phyloP scores from a whole-genome alignment of 345 rosid species.

The Geranium rotundifolium region DNA sequence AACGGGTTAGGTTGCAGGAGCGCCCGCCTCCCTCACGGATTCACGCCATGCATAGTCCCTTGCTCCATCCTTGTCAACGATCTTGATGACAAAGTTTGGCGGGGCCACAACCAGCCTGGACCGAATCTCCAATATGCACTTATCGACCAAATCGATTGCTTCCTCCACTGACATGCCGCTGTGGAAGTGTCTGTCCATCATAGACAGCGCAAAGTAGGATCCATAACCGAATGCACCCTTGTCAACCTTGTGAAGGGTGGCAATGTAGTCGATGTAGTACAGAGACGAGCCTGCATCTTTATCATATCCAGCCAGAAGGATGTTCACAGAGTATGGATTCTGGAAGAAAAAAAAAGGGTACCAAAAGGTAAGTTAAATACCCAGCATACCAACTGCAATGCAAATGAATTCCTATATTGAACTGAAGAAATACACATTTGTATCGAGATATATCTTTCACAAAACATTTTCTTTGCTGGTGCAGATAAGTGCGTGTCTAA shows the following conservation, averaged over 20 bases:
- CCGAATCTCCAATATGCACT: conserved; percentile 81
- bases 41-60: conserved; percentile 18
- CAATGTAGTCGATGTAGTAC: conserved; percentile 90
- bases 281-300: conserved; percentile 86
- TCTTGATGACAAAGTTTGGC: conserved; percentile 88
- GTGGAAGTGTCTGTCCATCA: conserved; percentile 93
- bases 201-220: conserved; percentile 72
- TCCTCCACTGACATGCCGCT: conserved; percentile 86
- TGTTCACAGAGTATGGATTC: conserved; percentile 86
- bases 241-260: conserved; percentile 90
- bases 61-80: conserved; percentile 89
- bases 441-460: no score
- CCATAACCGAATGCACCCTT: conserved; percentile 97
- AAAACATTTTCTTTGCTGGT: no score
- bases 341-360: conserved; percentile 9
- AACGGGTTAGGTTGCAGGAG: conserved; percentile 16
- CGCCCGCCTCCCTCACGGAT: conserved; percentile 47
- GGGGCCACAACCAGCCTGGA: conserved; percentile 92
- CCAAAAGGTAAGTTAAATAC: no score
- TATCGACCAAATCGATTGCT: conserved; percentile 70
- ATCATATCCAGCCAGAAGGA: conserved; percentile 90
- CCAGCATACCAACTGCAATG: no score
- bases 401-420: no score
- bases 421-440: no score
- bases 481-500: no score